Evolutionary conservation across 495 filamentous ascomycete genomes (phyloP).

Genomic region (Neurospora sp.): DNA sequence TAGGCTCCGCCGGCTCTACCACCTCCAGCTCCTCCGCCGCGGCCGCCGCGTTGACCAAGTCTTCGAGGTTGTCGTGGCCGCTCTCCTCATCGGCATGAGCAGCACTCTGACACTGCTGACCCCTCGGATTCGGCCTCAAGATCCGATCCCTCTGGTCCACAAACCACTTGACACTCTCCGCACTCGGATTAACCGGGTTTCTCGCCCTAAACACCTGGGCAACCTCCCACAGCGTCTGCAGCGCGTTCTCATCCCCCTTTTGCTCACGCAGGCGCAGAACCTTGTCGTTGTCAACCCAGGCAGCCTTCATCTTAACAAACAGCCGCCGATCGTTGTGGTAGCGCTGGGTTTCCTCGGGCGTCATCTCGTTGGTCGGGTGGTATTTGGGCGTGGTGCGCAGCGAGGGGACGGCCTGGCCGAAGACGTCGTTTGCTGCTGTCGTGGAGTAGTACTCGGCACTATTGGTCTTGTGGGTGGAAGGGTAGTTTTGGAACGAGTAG

Average conservation of each 20-base stretch:
- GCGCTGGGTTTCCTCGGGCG: not conserved
- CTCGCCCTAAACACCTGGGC: not conserved
- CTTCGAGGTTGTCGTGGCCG: not conserved
- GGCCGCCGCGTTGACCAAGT: not conserved
- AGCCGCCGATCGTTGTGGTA: constrained; percentile 2
- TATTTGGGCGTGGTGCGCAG: constrained; percentile 6
- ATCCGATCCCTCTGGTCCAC: not conserved
- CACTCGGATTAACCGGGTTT: not conserved
- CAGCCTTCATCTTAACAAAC: not conserved
- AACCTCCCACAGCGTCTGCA: constrained; percentile 12
- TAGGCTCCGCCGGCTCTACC: not conserved
- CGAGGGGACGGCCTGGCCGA: not conserved
- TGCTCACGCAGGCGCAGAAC: not conserved
- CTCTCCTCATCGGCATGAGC: not conserved
- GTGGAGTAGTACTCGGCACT: not conserved
- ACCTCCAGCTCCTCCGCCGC: not conserved
- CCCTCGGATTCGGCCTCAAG: not conserved
- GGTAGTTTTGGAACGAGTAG: constrained; percentile 3
- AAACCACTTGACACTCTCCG: constrained; percentile 8
- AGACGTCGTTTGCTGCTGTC: not conserved
- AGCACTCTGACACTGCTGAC: too few relatives aligned
- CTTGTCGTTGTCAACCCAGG: not conserved
- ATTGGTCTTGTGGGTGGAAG: not conserved
- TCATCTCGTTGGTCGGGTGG: constrained; percentile 6
- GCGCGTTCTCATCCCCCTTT: not conserved